Base-by-base conservation (phyloP, 192 early-diverging fungal genomes). In the Globomyces pollinis-pini region DNA sequence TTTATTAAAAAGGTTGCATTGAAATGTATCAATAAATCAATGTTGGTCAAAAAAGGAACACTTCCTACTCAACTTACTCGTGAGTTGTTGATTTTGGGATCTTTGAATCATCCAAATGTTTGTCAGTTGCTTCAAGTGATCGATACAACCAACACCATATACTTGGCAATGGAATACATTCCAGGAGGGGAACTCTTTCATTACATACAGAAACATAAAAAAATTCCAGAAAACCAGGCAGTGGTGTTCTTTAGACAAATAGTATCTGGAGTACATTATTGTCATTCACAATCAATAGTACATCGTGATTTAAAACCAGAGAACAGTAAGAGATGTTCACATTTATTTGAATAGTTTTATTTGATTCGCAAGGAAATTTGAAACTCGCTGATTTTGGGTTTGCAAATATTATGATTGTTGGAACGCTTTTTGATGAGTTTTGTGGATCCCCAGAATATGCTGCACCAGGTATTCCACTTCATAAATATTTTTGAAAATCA, bases 181-280 rank as follows among this genome's bases (percentile, higher is more conserved):
- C 74, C 87, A 24, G 89, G 90, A 36, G 93, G 93, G 39, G 95
- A 98, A 62, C 81, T 98, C 38, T 98, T 91, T 74, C 90, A 96
- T 53, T 91, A 88, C 74, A 88, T 93, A 20, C 86, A 80, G 35
- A 67, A 70, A 11, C 86, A 93, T 62, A 80, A 76, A 69, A 59
- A 65, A 73, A 66, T 72, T 71, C 71, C 5, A 35, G 81, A 62
- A 57, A 52, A 36, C 15, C 57, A 68, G 39, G 67, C 68, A 28
- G 39, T 68, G 8, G 58, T 76, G 20, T 33, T 8, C 30, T 81
- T 82, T 50, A 43, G 77, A 18, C 78, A 81, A 62, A 78, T 83
- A 12, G 32, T 83, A 4, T 65, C 64, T 11, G 80, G 78, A 1
- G 57, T 83, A 2, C 67, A 75, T 30, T 83, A 83, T 53, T 81